Base-by-base conservation (phyloP, 345 rosid genomes). In the Citrus reticulata region DNA sequence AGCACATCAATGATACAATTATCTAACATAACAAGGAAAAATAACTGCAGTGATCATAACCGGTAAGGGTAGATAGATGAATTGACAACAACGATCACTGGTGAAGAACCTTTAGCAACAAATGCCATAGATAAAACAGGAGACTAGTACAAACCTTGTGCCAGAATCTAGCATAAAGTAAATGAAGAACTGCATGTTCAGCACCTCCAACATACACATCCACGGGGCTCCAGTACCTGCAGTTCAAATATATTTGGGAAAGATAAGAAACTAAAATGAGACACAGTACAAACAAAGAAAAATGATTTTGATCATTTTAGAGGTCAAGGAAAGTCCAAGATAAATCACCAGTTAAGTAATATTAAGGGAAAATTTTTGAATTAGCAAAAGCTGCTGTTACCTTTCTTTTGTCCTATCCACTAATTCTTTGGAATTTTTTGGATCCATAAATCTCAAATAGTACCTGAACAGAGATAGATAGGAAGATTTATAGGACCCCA, bases 201-300 rank as follows among this genome's bases (percentile, higher is more conserved):
- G 98, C 98, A 78, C 99, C 99, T 61, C 97, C 99, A 37, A 95
- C 91, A 77, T 95, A 95, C 78, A 95, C 89, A 82, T 95, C 99
- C 81, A 95, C 97, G 42, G 95, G 97, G 78, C 95, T 86, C 99
- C 98, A 95, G 83, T 93, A 95, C 86, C 98, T 92, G 81, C 54
- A 77, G 63, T 80, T 67, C 78, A 71, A 59, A 27, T 71, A 73
- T 32, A 30, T 51, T 72, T 42, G 19, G 39, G 35, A 71, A 57
- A 73, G 61, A 68, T 68, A 60, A 20, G 49, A 60, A 78, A 24
- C n/a, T 57, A 68, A 58, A 58, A 46, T 51, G 30, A 59, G 24
- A 42, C 14, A 64, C 7, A 62, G 14, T 42, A 63, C 25, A 49
- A 14, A 49, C 11, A 49, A 3, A 20, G 22, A 67, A 58, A 42